Evolutionary conservation across 257 asterid species (phyloP), one percentile per base, ranked within the genome.

Genomic region (Buddleja alternifolia): DNA sequence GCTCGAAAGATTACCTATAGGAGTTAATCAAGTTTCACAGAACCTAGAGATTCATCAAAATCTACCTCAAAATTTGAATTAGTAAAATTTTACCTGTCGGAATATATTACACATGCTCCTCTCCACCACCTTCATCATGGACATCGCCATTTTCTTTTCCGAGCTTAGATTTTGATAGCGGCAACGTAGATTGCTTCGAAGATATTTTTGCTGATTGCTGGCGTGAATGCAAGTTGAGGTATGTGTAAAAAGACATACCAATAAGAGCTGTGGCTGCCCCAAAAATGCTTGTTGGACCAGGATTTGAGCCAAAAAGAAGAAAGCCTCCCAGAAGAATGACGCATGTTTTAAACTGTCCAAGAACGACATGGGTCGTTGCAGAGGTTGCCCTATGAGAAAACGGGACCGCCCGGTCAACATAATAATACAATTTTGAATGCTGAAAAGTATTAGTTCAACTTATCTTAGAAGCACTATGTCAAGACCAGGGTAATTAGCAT

Each of bases 321-420:
- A 80, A 94, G 4, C 97, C 99, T 15, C 97, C 97, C 1, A 94
- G 89, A 61, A 94, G 95, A 58, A 94, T 89, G 51, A 91, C 93
- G 56, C 99, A 91, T 0, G 97, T 94, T 79, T 94, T 94, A 83
- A 94, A 94, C 86, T 91, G 99, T 71, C 97, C 99, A 3, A 94
- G 97, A 50, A 94, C 97, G n/a, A 77, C 99, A 25, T 91, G 99
- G 24, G 97, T 91, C 34, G 97, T 94, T 42, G 99, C 97, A 79
- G 97, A 94, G 42, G 99, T 91, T 32, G 88, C 97, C 84, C 99
- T 94, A 67, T 20, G 17, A 29, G 34, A 29, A 29, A 29, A 29
- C 34, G 34, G 34, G 34, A 29, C 34, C n/a, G n/a, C 34, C 34
- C 34, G 34, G 2, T 29, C 34, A 29, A 1, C 34, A 5, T 29